Percentiles rank a stretch among this genome's conserved stretches.
Evolutionary conservation across 2,329 filamentous ascomycete species (phyloP).

Genomic region (Botrytis sinoallii): DNA sequence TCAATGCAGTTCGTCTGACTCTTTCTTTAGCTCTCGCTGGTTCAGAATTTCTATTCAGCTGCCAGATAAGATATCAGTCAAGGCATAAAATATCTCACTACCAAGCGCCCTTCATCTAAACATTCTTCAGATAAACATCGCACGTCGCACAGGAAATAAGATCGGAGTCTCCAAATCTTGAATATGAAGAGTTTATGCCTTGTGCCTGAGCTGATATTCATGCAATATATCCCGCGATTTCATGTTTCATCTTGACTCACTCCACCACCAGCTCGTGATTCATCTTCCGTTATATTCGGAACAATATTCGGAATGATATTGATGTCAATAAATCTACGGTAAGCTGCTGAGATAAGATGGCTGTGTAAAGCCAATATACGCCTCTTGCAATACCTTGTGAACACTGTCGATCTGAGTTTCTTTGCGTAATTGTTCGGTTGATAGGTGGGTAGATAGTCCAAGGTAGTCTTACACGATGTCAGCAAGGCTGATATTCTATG

Average conservation of each 20-base stretch:
- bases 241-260: constrained; percentile 6
- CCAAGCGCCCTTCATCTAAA: not conserved
- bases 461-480: not conserved
- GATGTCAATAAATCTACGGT: not conserved
- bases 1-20: not conserved
- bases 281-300: not conserved
- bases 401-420: no score
- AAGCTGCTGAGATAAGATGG: not conserved
- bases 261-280: not conserved
- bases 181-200: not conserved
- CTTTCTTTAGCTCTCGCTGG: not conserved
- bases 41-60: not conserved
- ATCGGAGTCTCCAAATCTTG: not conserved
- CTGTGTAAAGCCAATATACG: not conserved
- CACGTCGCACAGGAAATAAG: not conserved
- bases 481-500: not conserved
- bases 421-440: not conserved
- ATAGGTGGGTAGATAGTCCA: not conserved
- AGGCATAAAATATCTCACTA: not conserved
- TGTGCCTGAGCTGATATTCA: not conserved
- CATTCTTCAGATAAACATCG: not conserved
- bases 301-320: not conserved
- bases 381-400: not conserved
- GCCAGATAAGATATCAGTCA: not conserved
- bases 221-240: not conserved